Evolutionary conservation across 129 eudicot species (phyloP).

Genomic region (Ambrosia artemisiifolia): DNA sequence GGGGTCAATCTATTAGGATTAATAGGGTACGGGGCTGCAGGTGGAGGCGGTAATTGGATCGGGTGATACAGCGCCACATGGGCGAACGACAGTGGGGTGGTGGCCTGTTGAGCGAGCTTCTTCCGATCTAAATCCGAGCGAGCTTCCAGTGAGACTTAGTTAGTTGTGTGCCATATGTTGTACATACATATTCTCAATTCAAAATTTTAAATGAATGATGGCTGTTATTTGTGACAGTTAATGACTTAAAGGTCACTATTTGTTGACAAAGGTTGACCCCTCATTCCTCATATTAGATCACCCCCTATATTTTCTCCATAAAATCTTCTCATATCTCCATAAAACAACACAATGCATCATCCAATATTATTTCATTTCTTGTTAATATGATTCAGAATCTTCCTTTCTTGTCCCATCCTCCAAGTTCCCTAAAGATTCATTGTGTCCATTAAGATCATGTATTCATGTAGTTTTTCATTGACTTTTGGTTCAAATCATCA

Average conservation of each 20-base stretch:
- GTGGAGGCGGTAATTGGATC: no score
- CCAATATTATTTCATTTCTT: conserved; percentile 6
- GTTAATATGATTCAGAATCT: conserved; percentile 28
- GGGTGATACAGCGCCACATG: no score
- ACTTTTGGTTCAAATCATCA: no score
- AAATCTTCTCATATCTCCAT: conserved; percentile 24
- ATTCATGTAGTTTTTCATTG: not conserved
- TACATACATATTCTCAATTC: not conserved
- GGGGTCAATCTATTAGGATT: no score
- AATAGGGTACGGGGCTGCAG: no score
- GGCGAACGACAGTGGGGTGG: no score
- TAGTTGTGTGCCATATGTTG: not conserved
- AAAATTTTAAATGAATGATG: conserved; percentile 23
- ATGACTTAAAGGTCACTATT: conserved; percentile 23
- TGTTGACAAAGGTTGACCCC: conserved; percentile 21
- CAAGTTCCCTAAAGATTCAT: conserved; percentile 26
- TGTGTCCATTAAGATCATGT: conserved; percentile 6
- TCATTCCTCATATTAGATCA: conserved; percentile 16
- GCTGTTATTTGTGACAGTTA: conserved; percentile 36
- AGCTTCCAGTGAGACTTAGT: no score
- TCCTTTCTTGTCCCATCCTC: conserved; percentile 28
- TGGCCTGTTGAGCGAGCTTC: no score
- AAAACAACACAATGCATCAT: conserved; percentile 3
- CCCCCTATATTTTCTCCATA: conserved; percentile 27
- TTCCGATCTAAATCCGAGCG: no score